Evolutionary conservation across 371 early-diverging fungal genomes (phyloP).

Genomic region (Circinella minor): DNA sequence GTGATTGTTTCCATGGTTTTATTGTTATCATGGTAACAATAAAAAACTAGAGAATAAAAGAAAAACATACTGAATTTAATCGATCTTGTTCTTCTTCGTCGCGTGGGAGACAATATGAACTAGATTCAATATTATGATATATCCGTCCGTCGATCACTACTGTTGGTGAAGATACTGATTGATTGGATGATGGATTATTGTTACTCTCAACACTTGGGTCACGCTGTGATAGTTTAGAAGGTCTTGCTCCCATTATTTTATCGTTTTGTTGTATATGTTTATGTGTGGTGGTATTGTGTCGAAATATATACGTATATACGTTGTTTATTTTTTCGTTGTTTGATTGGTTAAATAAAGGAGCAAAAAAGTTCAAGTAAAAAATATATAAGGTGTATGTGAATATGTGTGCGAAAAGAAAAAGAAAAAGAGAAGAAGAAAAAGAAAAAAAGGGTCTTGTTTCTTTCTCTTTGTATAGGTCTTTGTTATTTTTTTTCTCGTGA

Average conservation of each 20-base stretch:
- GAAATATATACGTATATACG: background rate
- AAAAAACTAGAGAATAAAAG: background rate
- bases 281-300: background rate
- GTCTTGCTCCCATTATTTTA: slow-evolving; percentile 26
- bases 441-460: slow-evolving; percentile 19
- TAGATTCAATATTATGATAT: slow-evolving; percentile 40
- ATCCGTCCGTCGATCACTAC: slow-evolving; percentile 45
- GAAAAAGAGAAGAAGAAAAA: slow-evolving; percentile 19
- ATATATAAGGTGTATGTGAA: background rate
- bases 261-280: background rate
- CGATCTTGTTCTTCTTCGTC: slow-evolving; percentile 57
- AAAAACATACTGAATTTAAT: slow-evolving; percentile 43
- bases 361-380: slow-evolving; percentile 6
- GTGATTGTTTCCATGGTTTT: background rate
- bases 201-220: slow-evolving; percentile 19
- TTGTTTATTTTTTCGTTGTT: background rate
- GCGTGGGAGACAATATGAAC: slow-evolving; percentile 46
- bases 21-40: background rate
- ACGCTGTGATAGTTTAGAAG: slow-evolving; percentile 23
- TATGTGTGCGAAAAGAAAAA: slow-evolving; percentile 13
- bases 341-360: background rate
- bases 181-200: slow-evolving; percentile 13
- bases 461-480: background rate
- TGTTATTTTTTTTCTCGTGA: slow-evolving; percentile 22
- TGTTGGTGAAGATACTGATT: slow-evolving; percentile 24